phyloP scores from a whole-genome alignment of 768 basidiomycete genomes.

The Pleurotus salmoneostramineus region DNA sequence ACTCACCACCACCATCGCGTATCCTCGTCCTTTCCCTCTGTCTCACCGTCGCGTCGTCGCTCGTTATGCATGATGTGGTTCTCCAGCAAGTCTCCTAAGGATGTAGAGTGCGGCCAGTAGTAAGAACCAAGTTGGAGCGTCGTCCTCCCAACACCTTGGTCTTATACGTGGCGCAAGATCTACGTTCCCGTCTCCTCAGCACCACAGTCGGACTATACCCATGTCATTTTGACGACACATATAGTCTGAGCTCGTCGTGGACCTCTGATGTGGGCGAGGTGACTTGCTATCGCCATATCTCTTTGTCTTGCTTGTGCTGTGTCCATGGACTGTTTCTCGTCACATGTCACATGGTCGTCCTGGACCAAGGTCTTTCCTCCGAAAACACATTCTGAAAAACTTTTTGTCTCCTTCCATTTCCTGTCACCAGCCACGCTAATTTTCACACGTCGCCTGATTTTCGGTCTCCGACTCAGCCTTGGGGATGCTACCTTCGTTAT shows the following conservation, averaged over 20 bases:
- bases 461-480: not conserved
- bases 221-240: not conserved
- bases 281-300: not conserved
- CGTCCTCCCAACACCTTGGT: slow-evolving; percentile 9
- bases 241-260: not conserved
- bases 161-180: not conserved
- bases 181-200: not conserved
- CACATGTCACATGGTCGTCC: not conserved
- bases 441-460: not conserved
- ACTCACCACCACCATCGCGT: slow-evolving; percentile 4
- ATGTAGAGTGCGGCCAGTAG: too few species aligned
- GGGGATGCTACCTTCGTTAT: not conserved
- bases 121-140: slow-evolving; percentile 9
- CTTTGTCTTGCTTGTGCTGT: not conserved
- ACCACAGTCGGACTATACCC: not conserved
- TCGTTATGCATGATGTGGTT: too few species aligned
- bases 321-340: not conserved
- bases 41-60: too few species aligned
- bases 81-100: too few species aligned
- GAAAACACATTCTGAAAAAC: not conserved
- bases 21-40: not conserved
- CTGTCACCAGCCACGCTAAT: not conserved
- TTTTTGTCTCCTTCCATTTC: slow-evolving; percentile 5
- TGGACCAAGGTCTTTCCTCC: not conserved
- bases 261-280: not conserved